Evolutionary conservation across 305 asterid genomes (phyloP).

Genomic region (Caryopteris hybrid): DNA sequence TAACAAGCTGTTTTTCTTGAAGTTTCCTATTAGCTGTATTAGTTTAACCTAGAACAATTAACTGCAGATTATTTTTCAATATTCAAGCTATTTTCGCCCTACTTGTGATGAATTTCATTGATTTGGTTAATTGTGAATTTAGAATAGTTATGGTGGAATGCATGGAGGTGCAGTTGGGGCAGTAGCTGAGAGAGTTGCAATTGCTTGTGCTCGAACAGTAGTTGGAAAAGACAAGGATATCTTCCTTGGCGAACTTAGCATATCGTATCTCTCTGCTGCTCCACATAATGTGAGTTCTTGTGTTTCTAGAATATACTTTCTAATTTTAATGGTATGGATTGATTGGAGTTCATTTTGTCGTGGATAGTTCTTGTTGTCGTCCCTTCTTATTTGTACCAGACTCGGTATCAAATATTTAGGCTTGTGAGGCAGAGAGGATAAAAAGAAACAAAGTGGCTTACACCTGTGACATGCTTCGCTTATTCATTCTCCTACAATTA

Average conservation of each 20-base stretch:
- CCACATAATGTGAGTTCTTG: slow-evolving; percentile 40
- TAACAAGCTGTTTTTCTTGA: background rate
- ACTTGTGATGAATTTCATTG: slow-evolving; percentile 9
- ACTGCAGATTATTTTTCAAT: background rate
- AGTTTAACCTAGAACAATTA: background rate
- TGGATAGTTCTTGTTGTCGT: background rate
- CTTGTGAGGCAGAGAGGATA: background rate
- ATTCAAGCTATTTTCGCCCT: background rate
- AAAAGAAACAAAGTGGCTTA: background rate
- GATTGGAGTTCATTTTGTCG: background rate
- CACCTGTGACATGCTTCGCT: background rate
- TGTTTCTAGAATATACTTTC: background rate
- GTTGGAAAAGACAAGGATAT: slow-evolving; percentile 57
- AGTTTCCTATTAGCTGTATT: background rate
- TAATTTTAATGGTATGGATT: background rate
- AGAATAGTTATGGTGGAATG: slow-evolving; percentile 63
- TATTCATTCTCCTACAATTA: background rate
- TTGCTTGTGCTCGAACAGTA: slow-evolving; percentile 75
- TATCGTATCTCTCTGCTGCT: slow-evolving; percentile 70
- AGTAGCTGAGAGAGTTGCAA: slow-evolving; percentile 58
- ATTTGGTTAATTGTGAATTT: slow-evolving; percentile 5
- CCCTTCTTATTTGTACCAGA: background rate
- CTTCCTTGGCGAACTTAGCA: slow-evolving; percentile 76
- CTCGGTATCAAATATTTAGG: background rate
- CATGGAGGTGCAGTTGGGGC: slow-evolving; percentile 83